Percentiles rank a stretch among this genome's conserved stretches.
These are phyloP conservation scores for Colletotrichum coccodes DNA, from an alignment of 2,329 filamentous ascomycete species.

Conservation along the genomic window DNA sequence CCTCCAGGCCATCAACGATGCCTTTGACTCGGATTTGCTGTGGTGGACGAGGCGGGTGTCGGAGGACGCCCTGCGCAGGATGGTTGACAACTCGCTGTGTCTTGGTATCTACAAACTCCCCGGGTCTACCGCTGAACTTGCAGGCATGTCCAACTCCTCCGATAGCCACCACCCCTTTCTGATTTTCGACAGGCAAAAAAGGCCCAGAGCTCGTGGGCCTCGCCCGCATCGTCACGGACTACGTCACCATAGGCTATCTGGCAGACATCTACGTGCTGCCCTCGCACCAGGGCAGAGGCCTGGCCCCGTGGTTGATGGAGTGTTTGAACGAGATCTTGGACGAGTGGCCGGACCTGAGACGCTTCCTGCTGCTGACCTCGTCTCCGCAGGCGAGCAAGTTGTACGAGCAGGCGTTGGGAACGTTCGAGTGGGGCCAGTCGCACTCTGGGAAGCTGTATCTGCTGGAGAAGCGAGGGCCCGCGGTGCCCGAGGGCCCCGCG, in stretches of 20 bases:
- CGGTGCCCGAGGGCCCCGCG: conserved; percentile 15
- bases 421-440: conserved; percentile 54
- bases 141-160: conserved; percentile 37
- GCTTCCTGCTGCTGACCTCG: conserved; percentile 65
- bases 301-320: conserved; percentile 73
- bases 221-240: conserved; percentile 40
- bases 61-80: conserved; percentile 56
- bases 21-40: conserved; percentile 65
- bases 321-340: conserved; percentile 67
- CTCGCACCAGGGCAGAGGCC: conserved; percentile 67
- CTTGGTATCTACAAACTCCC: conserved; percentile 64
- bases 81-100: conserved; percentile 68
- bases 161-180: background rate
- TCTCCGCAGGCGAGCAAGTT: conserved; percentile 46
- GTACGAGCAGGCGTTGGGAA: conserved; percentile 59
- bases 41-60: conserved; percentile 70
- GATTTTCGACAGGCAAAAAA: conserved; percentile 30
- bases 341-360: conserved; percentile 68
- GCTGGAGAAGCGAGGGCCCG: conserved; percentile 52
- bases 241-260: conserved; percentile 38
- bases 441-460: conserved; percentile 51
- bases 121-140: conserved; percentile 42
- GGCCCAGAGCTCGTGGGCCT: conserved; percentile 51
- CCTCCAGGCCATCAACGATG: conserved; percentile 62
- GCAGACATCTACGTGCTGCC: conserved; percentile 75